These are phyloP conservation scores for Dendrothele bispora DNA, from an alignment of 768 basidiomycete species.

Conservation along the genomic window DNA sequence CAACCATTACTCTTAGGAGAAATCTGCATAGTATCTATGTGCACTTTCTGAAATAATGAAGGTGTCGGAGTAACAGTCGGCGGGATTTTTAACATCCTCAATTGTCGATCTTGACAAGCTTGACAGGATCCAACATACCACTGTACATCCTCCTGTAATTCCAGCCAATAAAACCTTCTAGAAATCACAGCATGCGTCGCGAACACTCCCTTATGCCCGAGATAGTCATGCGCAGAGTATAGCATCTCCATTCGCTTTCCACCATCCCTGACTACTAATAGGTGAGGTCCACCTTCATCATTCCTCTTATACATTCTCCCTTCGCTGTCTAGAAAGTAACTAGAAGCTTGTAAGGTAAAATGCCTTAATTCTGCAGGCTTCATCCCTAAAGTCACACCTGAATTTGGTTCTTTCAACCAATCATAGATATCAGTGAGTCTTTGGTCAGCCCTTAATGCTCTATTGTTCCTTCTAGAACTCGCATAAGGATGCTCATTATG, in stretches of 20 bases:
- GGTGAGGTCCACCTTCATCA: conserved; percentile 5
- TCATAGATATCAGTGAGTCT: too few relatives aligned
- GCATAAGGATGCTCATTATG: too few relatives aligned
- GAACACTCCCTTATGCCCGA: conserved; percentile 15
- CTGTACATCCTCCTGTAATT: conserved; percentile 21
- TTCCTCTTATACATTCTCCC: conserved; percentile 12
- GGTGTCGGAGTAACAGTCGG: conserved; percentile 23
- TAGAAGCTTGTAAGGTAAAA: too few relatives aligned
- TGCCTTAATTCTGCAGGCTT: too few relatives aligned
- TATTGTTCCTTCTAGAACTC: too few relatives aligned
- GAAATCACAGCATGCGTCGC: conserved; percentile 3
- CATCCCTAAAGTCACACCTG: too few relatives aligned
- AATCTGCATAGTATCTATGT: conserved; percentile 29
- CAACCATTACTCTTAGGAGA: conserved; percentile 16
- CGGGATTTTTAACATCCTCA: too few relatives aligned
- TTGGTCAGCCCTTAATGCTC: too few relatives aligned
- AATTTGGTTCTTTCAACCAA: too few relatives aligned
- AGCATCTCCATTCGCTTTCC: not conserved
- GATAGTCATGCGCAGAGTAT: not conserved
- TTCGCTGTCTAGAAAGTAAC: too few relatives aligned
- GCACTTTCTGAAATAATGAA: conserved; percentile 25
- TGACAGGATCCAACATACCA: conserved; percentile 34
- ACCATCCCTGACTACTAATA: conserved; percentile 13
- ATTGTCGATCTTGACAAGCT: conserved; percentile 26
- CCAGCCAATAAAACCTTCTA: conserved; percentile 21